Base-by-base conservation (phyloP, 208 protist genomes). In the Jaenimonas drosophilae region DNA sequence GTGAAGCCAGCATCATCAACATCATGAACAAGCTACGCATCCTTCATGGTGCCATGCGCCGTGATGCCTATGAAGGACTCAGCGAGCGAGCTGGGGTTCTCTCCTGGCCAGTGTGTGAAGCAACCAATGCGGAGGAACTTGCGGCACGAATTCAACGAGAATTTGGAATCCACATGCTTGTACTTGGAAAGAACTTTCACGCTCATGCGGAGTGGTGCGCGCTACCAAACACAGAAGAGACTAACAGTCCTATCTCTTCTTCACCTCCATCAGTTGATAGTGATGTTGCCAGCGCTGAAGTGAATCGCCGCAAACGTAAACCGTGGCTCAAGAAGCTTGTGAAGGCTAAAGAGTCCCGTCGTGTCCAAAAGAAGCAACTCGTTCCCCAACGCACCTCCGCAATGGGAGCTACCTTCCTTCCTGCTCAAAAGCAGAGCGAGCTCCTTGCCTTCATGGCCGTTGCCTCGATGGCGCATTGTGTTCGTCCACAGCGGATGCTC, bases 21-120 rank as follows among this genome's bases (percentile, higher is more conserved):
- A 76, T 89, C 16, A 23, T 21, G 0, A 86, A 79, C 36, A 87
- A 88, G 43, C 67, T 89, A 64, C 70, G 68, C 16, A 43, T 89
- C 7, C 39, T 93, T 9, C 59, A 75, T 20, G 76, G 79, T 3
- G 84, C 54, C 3, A 49, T 91, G 61, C 59, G 66, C 4, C 70
- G 82, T 23, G 70, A 70, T 54, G 46, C 54, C 1, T 81, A 71
- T 24, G 64, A 79, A 20, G 77, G 77, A 25, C 39, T 88, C 7
- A 79, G 72, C 45, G 82, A 91, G 59, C 64, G 74, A 5, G 74
- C 76, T 0, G 82, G 75, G 4, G 64, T 91, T 16, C 59, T 91
- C 23, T 65, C 82, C 49, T 85, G 75, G 74, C 82, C 82, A 25
- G 50, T 91, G 6, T 88, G 77, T 30, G 42, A 63, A 14, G 76